Evolutionary conservation across 352 stramenopile genomes (phyloP).

Genomic region (Pythium aristosporum): DNA sequence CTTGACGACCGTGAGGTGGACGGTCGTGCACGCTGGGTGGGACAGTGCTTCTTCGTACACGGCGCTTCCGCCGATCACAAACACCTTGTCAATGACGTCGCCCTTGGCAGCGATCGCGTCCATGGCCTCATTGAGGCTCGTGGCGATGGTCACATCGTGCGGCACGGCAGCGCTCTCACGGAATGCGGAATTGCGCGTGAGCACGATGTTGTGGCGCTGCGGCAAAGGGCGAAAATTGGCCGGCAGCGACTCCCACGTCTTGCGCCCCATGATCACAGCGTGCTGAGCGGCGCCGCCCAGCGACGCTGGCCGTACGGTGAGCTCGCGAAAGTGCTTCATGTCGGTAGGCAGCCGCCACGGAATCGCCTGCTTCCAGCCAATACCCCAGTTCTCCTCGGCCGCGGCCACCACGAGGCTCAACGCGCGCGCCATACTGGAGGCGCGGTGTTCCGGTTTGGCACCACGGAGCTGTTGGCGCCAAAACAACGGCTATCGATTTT

Average conservation of each 20-base stretch:
- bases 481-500: neutral
- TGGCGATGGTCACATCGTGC: constrained; percentile 82
- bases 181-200: constrained; percentile 83
- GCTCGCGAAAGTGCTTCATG: constrained; percentile 95
- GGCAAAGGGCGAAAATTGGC: constrained; percentile 94
- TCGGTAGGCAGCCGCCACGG: constrained; percentile 95
- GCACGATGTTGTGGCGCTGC: constrained; percentile 95
- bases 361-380: constrained; percentile 84
- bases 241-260: constrained; percentile 99
- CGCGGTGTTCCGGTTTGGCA: too few species aligned
- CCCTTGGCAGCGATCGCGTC: constrained; percentile 64
- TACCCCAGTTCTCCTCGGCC: constrained; percentile 82
- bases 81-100: constrained; percentile 90
- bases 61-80: constrained; percentile 95
- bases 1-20: constrained; percentile 93
- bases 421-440: constrained; percentile 26
- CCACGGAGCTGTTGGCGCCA: neutral
- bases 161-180: constrained; percentile 44
- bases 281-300: constrained; percentile 54
- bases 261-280: constrained; percentile 99
- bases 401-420: constrained; percentile 88
- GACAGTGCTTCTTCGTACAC: constrained; percentile 95
- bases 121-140: constrained; percentile 91
- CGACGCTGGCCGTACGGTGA: constrained; percentile 70
- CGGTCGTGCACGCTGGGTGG: constrained; percentile 74